phyloP scores from a whole-genome alignment of 208 protist genomes.

The Trypanosoma caninum region DNA sequence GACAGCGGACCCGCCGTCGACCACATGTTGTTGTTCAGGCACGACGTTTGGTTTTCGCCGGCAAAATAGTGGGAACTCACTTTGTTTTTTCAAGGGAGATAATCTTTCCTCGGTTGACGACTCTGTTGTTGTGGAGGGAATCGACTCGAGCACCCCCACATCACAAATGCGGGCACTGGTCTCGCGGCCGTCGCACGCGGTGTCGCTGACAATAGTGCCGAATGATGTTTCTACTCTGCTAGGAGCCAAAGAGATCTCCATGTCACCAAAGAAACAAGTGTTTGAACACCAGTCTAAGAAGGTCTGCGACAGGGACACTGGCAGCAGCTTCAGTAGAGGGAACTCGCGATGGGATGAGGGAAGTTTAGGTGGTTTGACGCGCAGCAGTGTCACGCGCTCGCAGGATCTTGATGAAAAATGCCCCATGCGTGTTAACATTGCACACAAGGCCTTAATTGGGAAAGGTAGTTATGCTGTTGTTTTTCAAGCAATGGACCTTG shows the following conservation, averaged over 20 bases:
- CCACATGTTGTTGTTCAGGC: neutral
- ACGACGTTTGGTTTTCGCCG: neutral
- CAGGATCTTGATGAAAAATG: constrained; percentile 5
- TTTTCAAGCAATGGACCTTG: constrained; percentile 81
- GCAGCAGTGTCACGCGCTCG: constrained; percentile 11
- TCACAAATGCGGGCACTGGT: too few relatives aligned
- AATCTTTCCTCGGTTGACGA: neutral
- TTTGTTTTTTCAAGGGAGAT: neutral
- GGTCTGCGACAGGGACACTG: neutral
- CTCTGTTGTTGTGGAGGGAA: constrained; percentile 11
- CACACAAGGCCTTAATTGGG: constrained; percentile 74
- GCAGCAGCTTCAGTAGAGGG: neutral
- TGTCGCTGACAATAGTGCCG: neutral
- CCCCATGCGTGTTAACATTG: constrained; percentile 47
- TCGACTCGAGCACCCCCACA: neutral
- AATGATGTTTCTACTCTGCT: neutral
- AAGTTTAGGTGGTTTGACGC: constrained; percentile 8
- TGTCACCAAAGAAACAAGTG: constrained; percentile 8
- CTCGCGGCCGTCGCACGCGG: neutral
- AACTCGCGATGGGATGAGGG: neutral
- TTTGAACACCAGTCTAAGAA: neutral
- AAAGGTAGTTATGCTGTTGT: constrained; percentile 86
- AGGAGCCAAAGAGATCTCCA: neutral
- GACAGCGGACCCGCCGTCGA: constrained; percentile 14
- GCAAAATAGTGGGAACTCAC: neutral